A percentile compares a stretch with the other conserved stretches of the same genome.
Evolutionary conservation across 768 basidiomycete genomes (phyloP).

Genomic region (Leccinum pellstonianum): DNA sequence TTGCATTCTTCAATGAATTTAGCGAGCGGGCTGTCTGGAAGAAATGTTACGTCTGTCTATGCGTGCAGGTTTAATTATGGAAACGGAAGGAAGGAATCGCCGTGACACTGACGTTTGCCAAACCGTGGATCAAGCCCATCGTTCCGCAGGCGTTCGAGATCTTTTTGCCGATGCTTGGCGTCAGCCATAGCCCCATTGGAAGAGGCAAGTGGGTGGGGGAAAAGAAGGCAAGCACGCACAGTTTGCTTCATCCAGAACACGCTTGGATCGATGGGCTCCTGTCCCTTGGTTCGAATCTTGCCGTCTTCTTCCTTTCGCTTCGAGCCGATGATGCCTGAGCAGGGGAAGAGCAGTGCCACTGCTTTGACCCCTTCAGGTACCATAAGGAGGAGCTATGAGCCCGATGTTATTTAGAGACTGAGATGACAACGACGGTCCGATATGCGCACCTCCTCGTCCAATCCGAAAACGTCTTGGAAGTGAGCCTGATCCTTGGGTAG

Average conservation of each 20-base stretch:
- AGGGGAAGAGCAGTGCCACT: constrained; percentile 83
- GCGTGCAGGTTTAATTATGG: background rate
- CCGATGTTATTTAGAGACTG: background rate
- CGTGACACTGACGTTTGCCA: constrained; percentile 64
- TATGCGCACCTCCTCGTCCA: constrained; percentile 59
- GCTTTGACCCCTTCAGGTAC: constrained; percentile 79
- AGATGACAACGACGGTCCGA: background rate
- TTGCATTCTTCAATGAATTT: constrained; percentile 65
- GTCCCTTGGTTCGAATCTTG: constrained; percentile 45
- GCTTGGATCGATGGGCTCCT: constrained; percentile 54
- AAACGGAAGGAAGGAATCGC: constrained; percentile 1
- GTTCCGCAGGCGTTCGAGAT: constrained; percentile 87
- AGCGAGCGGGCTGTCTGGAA: constrained; percentile 57
- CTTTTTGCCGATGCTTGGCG: constrained; percentile 34
- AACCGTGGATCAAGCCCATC: constrained; percentile 79
- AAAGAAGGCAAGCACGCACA: constrained; percentile 38
- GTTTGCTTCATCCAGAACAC: constrained; percentile 92
- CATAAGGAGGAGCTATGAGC: constrained; percentile 58
- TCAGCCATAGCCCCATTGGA: background rate
- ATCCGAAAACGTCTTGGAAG: constrained; percentile 72
- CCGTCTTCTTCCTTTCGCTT: constrained; percentile 61
- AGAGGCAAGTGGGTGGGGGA: background rate
- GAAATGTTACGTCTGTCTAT: constrained; percentile 57
- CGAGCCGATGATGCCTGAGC: constrained; percentile 47
- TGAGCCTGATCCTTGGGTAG: constrained; percentile 47